These are phyloP conservation scores for Psidium friedrichsthalianum DNA, from an alignment of 345 rosid species.

Conservation along the genomic window DNA sequence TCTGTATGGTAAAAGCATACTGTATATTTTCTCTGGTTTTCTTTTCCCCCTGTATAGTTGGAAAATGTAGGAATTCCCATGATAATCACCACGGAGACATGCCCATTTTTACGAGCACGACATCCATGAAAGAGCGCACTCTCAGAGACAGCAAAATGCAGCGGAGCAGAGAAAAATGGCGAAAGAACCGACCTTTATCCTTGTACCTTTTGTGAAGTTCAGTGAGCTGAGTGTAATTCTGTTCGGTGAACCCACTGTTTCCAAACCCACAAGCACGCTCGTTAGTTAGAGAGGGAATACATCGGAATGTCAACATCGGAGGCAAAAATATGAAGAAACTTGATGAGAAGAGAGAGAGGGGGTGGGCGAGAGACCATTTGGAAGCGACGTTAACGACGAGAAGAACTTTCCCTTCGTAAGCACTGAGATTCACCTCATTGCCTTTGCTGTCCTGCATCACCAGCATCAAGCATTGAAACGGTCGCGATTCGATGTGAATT, in stretches of 20 bases:
- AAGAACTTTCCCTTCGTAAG: constrained; percentile 68
- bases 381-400: constrained; percentile 91
- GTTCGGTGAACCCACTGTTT: constrained; percentile 66
- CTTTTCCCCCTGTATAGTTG: background rate
- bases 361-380: constrained; percentile 46
- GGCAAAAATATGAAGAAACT: background rate
- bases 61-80: background rate
- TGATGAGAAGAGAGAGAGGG: background rate
- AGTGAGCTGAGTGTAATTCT: constrained; percentile 76
- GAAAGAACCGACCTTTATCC: constrained; percentile 41
- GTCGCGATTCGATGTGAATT: background rate
- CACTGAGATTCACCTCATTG: constrained; percentile 59
- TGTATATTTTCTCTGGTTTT: background rate
- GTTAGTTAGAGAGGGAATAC: background rate
- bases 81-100: background rate
- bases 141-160: background rate
- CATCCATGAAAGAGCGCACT: background rate
- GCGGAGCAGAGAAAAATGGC: background rate
- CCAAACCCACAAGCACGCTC: background rate
- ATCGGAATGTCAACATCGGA: background rate
- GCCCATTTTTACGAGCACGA: background rate
- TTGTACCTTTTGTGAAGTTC: constrained; percentile 54
- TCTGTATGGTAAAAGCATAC: background rate
- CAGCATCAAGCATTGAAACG: background rate
- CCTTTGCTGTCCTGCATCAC: constrained; percentile 56